Conservation (phyloP, 78 protist genomes). For the Polysphondylium violaceum region DNA sequence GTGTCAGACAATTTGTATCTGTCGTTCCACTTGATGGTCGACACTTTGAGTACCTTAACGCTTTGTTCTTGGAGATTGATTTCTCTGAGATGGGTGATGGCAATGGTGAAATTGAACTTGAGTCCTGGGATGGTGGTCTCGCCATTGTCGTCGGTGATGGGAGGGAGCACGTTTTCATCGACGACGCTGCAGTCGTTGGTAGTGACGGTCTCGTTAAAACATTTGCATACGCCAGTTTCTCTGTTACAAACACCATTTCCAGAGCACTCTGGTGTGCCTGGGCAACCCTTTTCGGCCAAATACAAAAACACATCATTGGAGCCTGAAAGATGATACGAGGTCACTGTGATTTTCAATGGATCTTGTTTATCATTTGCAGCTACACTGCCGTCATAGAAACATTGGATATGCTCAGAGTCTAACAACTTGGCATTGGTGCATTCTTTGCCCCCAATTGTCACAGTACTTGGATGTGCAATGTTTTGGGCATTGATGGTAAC, state of each 20-base stretch:
- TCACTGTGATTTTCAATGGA: neutral
- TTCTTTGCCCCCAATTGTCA: neutral
- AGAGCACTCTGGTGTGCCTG: neutral
- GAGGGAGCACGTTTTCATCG: neutral
- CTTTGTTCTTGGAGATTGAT: neutral
- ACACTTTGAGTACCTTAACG: neutral
- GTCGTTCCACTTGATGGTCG: neutral
- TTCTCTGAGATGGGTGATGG: constrained; percentile 47
- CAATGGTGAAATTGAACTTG: neutral
- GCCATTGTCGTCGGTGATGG: constrained; percentile 23
- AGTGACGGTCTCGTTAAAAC: neutral
- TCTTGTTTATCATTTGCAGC: neutral
- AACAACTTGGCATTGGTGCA: neutral
- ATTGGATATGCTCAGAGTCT: neutral
- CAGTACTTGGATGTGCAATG: neutral
- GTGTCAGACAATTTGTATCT: neutral
- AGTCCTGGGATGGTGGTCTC: constrained; percentile 11
- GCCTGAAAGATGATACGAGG: neutral
- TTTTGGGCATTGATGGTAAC: neutral
- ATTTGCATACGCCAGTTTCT: constrained; percentile 22
- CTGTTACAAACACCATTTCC: constrained; percentile 10
- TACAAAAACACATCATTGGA: constrained; percentile 20
- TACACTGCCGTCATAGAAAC: neutral
- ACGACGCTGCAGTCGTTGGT: neutral
- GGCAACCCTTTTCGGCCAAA: neutral